A percentile compares a stretch with the other conserved stretches of the same genome.
Conservation (phyloP, 345 rosid genomes). For the Brassica cretica region DNA sequence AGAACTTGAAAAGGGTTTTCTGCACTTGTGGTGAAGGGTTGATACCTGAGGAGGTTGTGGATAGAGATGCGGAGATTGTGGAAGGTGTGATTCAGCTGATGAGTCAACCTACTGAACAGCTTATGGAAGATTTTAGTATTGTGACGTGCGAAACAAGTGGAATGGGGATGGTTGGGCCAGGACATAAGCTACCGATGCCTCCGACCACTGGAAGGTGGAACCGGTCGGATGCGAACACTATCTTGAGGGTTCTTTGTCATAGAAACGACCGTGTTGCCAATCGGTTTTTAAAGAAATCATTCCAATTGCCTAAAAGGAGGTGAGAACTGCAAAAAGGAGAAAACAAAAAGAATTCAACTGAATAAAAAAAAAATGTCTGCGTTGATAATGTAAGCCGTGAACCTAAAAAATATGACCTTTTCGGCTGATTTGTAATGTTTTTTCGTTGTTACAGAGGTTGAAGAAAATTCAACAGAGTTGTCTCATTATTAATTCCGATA, state of each 20-base stretch:
- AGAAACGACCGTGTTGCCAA: constrained; percentile 71
- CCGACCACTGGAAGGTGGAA: constrained; percentile 81
- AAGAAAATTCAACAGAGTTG: neutral
- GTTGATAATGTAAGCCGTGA: constrained; percentile 3
- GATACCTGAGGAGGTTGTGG: constrained; percentile 62
- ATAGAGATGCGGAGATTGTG: constrained; percentile 67
- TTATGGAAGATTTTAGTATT: constrained; percentile 77
- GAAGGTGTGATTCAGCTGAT: constrained; percentile 73
- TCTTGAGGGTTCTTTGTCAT: constrained; percentile 73
- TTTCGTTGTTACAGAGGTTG: neutral
- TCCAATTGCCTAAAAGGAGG: constrained; percentile 67
- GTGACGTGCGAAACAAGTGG: constrained; percentile 63
- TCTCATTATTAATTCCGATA: neutral
- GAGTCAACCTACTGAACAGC: constrained; percentile 71
- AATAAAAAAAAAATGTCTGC: neutral
- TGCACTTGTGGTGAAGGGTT: constrained; percentile 78
- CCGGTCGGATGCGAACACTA: constrained; percentile 79
- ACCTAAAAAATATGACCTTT: neutral
- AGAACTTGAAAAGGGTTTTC: constrained; percentile 62
- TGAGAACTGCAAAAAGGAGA: neutral
- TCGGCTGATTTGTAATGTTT: neutral
- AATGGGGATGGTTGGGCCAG: constrained; percentile 42
- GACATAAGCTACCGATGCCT: constrained; percentile 75
- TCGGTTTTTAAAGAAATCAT: constrained; percentile 64
- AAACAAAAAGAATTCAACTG: neutral